Evolutionary conservation across 2,329 filamentous ascomycete species (phyloP), one percentile per base, ranked within the genome.

Genomic region (Stemphylium beticola): DNA sequence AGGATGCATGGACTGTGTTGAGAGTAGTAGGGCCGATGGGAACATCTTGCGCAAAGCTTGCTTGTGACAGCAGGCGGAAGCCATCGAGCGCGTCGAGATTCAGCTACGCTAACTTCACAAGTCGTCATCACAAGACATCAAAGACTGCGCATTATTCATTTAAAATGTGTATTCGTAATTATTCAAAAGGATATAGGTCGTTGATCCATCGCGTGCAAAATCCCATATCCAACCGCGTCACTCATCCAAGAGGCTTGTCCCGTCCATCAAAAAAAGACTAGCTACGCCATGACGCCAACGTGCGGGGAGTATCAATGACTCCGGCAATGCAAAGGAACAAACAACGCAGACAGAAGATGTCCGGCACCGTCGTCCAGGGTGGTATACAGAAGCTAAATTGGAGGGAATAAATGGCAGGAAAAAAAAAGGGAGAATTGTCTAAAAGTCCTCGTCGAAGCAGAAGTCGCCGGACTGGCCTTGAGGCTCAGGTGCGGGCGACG

Each of bases 391-490:
- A 59, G 63, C 48, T 51, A 69, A 49, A 68, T 66, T 39, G 45
- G 40, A 31, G 41, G 43, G 40, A 34, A 47, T 44, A 63, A 31
- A 64, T 65, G 49, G 20, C 44, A 60, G 56, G 40, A 32, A 46
- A 63, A 47, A 43, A 60, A 63, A 46, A 46, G 61, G 45, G 39
- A 60, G 62, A 46, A 70, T 32, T 44, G 74, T 82, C 83, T 91
- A 98, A 75, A 99, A 99, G 81, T 99, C 95, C 65, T 98, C 93
- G 67, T 98, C 93, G 71, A 99, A 98, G 76, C 80, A 84, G 81
- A 99, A 96, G 81, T 93, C 92, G 61, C 91, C 90, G 54, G 77
- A 78, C 64, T 77, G 69, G 43, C 71, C 69, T 49, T 76, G 80
- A 79, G 53, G 53, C 50, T 80, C 78, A 38, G 79, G 77, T 17